Conservation (phyloP, 129 eudicot genomes). For the Pulicaria dysenterica region DNA sequence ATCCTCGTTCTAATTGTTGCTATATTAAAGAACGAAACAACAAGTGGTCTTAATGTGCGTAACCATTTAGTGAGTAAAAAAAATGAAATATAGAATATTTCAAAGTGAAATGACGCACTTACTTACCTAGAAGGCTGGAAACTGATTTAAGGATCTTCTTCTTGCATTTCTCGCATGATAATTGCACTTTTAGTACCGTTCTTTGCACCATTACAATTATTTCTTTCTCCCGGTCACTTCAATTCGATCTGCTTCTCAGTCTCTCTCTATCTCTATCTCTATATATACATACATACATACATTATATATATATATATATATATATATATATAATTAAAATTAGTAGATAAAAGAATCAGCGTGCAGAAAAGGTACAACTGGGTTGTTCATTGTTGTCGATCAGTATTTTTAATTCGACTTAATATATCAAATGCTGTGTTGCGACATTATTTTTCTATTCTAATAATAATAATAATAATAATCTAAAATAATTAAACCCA, state of each 20-base stretch:
- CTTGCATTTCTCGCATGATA: constrained; percentile 66
- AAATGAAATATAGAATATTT: no score
- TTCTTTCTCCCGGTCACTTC: background rate
- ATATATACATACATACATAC: background rate
- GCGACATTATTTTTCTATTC: no score
- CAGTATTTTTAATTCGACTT: background rate
- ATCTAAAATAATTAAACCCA: no score
- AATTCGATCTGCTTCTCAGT: background rate
- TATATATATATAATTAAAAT: background rate
- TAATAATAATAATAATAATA: no score
- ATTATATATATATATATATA: background rate
- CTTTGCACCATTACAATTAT: constrained; percentile 45
- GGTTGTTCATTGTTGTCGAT: constrained; percentile 34
- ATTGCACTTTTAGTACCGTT: constrained; percentile 64
- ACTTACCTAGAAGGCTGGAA: constrained; percentile 53
- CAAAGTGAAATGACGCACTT: background rate
- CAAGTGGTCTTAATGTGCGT: no score
- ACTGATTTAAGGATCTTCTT: constrained; percentile 57
- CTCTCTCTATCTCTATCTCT: background rate
- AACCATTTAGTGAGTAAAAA: no score
- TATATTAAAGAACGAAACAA: no score
- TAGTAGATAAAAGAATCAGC: background rate
- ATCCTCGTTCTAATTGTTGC: no score
- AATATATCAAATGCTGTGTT: no score
- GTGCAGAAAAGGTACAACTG: constrained; percentile 14